Evolutionary conservation across 257 asterid species (phyloP), one percentile per base, ranked within the genome.

Genomic region (Nicotiana undulata): DNA sequence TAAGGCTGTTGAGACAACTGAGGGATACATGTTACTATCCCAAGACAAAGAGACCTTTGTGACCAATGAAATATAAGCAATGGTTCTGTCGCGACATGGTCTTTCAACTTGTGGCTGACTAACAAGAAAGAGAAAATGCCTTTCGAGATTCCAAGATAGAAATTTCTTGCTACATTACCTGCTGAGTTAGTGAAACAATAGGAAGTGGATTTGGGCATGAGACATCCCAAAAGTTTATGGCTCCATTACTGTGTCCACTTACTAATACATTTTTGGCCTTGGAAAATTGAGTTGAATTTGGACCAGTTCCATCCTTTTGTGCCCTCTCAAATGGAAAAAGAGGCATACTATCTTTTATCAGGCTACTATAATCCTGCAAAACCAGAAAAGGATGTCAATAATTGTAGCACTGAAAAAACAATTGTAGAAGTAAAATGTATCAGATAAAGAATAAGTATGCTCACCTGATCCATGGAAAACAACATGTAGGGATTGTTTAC

Each of bases 201-300:
- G 93, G 96, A 81, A 88, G 89, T 64, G 94, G 77, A 82, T 93
- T 93, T 15, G 98, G 96, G 85, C 96, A 88, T 17, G 98, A 87
- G 76, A 91, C 93, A 85, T 93, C 98, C 99, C 99, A 95, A 86
- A 93, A 89, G 78, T 91, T 93, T 76, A 93, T 87, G 67, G 89
- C 89, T 75, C 99, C 99, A 82, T 90, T 89, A 80, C 84, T 81
- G 80, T 95, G 97, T 56, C 99, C 99, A 26, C 97, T 92, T 75
- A 95, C 83, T 81, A 87, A 87, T 79, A 95, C 79, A 87, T 95
- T 95, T 81, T 83, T 86, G 60, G 93, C 92, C 86, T 85, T 93
- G 17, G 93, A 88, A 86, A 93, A 86, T n/a, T 91, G 81, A 75
- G 84, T 68, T 28, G 90, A 77, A 80, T 79, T 89, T 59, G 97